phyloP scores from a whole-genome alignment of 2,329 filamentous ascomycete genomes.

The Hansfordia pulvinata region DNA sequence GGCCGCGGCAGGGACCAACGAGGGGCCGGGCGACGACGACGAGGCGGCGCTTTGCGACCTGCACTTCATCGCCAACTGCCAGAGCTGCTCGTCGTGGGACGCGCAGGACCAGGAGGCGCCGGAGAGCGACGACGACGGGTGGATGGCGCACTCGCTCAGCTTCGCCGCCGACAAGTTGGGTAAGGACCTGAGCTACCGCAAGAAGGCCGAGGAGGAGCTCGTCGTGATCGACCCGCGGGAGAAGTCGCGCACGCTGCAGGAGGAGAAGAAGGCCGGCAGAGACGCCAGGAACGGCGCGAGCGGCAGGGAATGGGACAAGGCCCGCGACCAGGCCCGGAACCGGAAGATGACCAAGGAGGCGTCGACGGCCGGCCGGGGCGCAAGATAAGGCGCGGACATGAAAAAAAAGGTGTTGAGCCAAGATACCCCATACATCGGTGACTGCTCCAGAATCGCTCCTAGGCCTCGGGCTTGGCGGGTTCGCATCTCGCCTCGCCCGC shows the following conservation, averaged over 20 bases:
- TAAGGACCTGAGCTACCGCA: slow-evolving; percentile 83
- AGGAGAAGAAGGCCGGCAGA: slow-evolving; percentile 46
- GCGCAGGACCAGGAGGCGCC: slow-evolving; percentile 37
- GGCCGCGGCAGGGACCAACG: slow-evolving; percentile 8
- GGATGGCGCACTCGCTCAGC: slow-evolving; percentile 75
- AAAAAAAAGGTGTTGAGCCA: too few relatives aligned
- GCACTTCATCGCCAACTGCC: slow-evolving; percentile 91
- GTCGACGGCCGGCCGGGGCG: slow-evolving; percentile 41
- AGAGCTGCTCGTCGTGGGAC: slow-evolving; percentile 82
- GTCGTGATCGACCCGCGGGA: slow-evolving; percentile 88
- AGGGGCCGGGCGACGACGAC: slow-evolving; percentile 34
- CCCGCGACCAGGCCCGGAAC: slow-evolving; percentile 41
- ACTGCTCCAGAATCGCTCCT: too few relatives aligned
- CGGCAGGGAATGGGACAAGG: slow-evolving; percentile 46
- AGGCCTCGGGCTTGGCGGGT: too few relatives aligned
- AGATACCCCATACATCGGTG: too few relatives aligned
- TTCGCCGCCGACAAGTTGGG: slow-evolving; percentile 85
- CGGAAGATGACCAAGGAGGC: slow-evolving; percentile 39
- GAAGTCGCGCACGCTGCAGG: slow-evolving; percentile 59
- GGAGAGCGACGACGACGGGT: slow-evolving; percentile 52
- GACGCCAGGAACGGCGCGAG: slow-evolving; percentile 35
- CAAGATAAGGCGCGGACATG: too few relatives aligned
- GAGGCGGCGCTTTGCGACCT: slow-evolving; percentile 76
- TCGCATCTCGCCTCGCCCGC: too few relatives aligned
- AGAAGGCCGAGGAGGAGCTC: slow-evolving; percentile 80